Base-by-base conservation (phyloP, 192 early-diverging fungal genomes). In the Coemansia sp. region DNA sequence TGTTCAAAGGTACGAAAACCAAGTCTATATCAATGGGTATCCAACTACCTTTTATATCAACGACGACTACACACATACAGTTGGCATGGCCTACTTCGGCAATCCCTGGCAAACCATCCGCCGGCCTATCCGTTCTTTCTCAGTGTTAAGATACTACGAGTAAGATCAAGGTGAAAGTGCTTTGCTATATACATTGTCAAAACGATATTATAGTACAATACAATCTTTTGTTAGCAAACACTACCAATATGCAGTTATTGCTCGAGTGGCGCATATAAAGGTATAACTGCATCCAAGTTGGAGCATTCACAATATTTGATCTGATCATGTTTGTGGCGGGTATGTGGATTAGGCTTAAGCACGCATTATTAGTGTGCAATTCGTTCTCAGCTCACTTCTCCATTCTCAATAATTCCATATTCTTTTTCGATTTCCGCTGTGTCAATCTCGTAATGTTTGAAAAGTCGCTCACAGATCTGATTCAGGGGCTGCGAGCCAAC, bases 401-500 rank as follows among this genome's bases (percentile, higher is more conserved):
- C 7, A 6, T 17, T 32, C 17, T 32, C 1, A 58, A n/a, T 58
- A n/a, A 14, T 32, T n/a, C 32, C 17, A 25, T 29, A 55, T 55
- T 31, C 51, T 15, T 53, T 53, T 27, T 55, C 25, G 2, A 21
- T 17, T 29, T 55, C 12, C 0, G 39, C 39, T 12, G 45, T 21
- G 45, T 48, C 55, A 58, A 58, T 58, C 36, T 21, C 36, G 59
- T 36, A 61, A 86, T 93, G 85, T 93, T 93, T 76, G 89, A 91
- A 75, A 91, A 94, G 68, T 82, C 90, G 19, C 86, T 95, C n/a
- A 85, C 92, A 10, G 95, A 97, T 84, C 84, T 99, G 45, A 98
- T 99, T 74, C 89, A 96, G 60, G 96, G 96, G 27, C 93, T 99
- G 39, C 89, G 98, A 27, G 90, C 91, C 59, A 93, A 93, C 85